Evolutionary conservation across 331 rosid genomes (phyloP), one percentile per base, ranked within the genome.

Genomic region (Stylosanthes scabra): DNA sequence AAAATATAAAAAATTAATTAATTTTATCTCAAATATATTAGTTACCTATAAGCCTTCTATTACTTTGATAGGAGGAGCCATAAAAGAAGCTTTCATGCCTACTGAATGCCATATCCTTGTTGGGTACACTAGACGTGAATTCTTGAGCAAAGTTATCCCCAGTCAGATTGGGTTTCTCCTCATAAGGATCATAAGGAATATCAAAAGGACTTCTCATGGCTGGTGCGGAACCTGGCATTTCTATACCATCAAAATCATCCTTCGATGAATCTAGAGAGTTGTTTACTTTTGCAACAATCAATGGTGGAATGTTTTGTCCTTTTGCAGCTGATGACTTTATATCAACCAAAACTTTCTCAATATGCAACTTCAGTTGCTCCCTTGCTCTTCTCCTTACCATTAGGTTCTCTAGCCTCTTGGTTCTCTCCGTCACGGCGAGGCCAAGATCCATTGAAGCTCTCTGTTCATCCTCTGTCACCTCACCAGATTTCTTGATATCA

Each of bases 141-240:
- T 91, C 99, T 69, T 82, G 86, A 14, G 78, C 80, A 68, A 87
- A 87, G 78, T 81, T 84, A n/a, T 84, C 98, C 2, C 83, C 83
- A 55, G 68, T 87, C 40, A 93, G 96, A 72, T 75, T 75, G 0
- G 96, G 99, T 79, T 80, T 92, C 80, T 90, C 96, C 57, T 92
- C 97, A 11, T 64, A 78, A 46, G 96, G 89, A 41, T 90, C 93
- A 74, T 87, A 95, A 2, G 96, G 97, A 79, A 84, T 80, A 71
- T 92, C 97, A 50, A 90, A 95, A n/a, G 97, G 96, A 72, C 91
- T 90, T 78, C 88, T 79, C 74, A 90, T 52, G 12, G 75, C 45
- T 63, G 97, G 97, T 2, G 99, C 99, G 56, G 99, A 92, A 75
- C 96, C 91, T 42, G 99, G 97, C 59, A 82, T 74, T 45, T 84